Evolutionary conservation across 2,329 filamentous ascomycete species (phyloP).

Genomic region (Clonostachys chloroleuca): DNA sequence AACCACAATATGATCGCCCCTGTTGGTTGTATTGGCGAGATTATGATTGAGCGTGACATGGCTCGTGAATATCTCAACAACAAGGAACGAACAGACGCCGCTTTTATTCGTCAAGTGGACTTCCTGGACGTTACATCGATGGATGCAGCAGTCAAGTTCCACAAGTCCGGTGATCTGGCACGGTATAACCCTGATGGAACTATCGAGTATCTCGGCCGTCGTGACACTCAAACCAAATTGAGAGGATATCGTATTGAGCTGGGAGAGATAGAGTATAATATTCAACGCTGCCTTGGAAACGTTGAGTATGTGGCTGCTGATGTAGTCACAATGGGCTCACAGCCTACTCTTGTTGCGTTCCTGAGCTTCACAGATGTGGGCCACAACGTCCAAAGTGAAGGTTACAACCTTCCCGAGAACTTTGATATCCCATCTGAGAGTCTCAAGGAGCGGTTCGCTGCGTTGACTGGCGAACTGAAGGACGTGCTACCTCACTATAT

Average conservation of each 20-base stretch:
- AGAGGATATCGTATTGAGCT: constrained; percentile 77
- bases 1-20: constrained; percentile 9
- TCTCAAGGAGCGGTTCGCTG: no score
- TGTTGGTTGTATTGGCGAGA: constrained; percentile 13
- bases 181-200: constrained; percentile 73
- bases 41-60: constrained; percentile 11
- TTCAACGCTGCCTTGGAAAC: background rate
- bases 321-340: background rate
- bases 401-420: background rate
- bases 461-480: background rate
- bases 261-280: constrained; percentile 58
- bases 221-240: constrained; percentile 79
- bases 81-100: constrained; percentile 6
- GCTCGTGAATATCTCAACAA: constrained; percentile 13
- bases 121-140: constrained; percentile 64
- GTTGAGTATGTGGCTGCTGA: background rate
- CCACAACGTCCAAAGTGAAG: background rate
- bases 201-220: constrained; percentile 65
- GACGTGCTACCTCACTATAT: constrained; percentile 7
- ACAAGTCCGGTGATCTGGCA: constrained; percentile 79
- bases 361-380: background rate
- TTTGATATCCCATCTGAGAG: no score
- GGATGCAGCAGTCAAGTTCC: constrained; percentile 60
- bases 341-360: constrained; percentile 1
- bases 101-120: constrained; percentile 16